These are phyloP conservation scores for Oenanthe javanica DNA, from an alignment of 140 eudicot genomes.

Conservation along the genomic window DNA sequence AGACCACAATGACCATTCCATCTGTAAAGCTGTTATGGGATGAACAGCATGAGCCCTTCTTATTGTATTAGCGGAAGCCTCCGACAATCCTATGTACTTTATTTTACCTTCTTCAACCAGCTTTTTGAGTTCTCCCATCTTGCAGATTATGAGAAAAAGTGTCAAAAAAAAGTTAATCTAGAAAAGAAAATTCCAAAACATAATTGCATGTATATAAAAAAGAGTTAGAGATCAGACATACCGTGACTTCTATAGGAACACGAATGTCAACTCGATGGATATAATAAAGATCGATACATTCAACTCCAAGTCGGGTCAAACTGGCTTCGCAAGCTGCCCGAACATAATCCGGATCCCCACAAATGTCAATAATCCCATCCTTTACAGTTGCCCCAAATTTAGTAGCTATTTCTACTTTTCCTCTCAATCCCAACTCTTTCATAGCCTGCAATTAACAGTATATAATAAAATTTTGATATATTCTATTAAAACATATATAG, in stretches of 20 bases:
- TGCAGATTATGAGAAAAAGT: background rate
- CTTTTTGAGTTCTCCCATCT: constrained; percentile 37
- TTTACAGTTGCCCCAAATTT: background rate
- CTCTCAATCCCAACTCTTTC: background rate
- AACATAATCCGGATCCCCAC: background rate
- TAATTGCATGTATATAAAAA: no score
- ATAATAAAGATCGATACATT: constrained; percentile 4
- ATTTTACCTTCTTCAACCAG: constrained; percentile 47
- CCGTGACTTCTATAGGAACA: constrained; percentile 7
- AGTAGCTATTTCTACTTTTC: background rate
- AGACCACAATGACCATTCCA: constrained; percentile 54
- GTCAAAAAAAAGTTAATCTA: no score
- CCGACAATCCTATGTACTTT: constrained; percentile 44
- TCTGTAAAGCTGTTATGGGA: constrained; percentile 39
- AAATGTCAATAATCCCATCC: background rate
- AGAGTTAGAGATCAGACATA: background rate
- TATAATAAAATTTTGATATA: no score
- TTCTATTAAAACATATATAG: background rate
- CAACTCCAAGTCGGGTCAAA: background rate
- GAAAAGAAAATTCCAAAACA: no score
- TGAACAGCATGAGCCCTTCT: constrained; percentile 49
- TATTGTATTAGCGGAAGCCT: constrained; percentile 42
- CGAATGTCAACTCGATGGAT: constrained; percentile 2
- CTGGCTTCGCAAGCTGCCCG: constrained; percentile 4
- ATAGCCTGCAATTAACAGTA: background rate